Evolutionary conservation across 345 rosid genomes (phyloP), one percentile per base, ranked within the genome.

Genomic region (Triadica sebifera): DNA sequence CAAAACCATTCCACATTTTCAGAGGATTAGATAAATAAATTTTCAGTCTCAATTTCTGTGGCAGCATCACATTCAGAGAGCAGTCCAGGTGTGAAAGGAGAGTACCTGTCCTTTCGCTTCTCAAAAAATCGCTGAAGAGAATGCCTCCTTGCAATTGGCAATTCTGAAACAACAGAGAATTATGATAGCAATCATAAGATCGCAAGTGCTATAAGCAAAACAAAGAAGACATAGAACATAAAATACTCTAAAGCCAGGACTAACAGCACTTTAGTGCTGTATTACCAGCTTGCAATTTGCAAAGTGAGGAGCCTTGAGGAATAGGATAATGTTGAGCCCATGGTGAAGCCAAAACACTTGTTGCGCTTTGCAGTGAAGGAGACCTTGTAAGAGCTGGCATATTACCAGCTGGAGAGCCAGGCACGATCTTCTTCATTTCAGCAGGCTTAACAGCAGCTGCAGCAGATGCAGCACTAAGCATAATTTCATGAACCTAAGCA

Each of bases 121-220:
- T 94, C 96, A 55, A 94, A 87, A 82, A 94, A 94, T 25, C 89
- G 84, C 81, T 90, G 98, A 77, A 94, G 93, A 25, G 98, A 94
- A 58, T 90, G 91, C 64, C 92, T 92, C 87, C 98, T 88, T 47
- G 97, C 87, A 50, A 90, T 84, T 62, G 98, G 98, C 46, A 94
- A 80, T 72, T 88, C 97, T 92, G 87, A 65, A 74, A 50, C 66
- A 72, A 58, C 51, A 79, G 59, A 78, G 55, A 84, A 46, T 45
- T 1, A 61, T 39, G 57, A 3, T 39, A 22, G 68, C 37, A 43
- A 74, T 34, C 67, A 68, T 61, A 64, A 72, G 71, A 71, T 62
- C 46, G 57, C 16, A 50, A 61, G 46, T 46, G 64, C 65, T 22
- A 50, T 16, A 65, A 20, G 12, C 12, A 34, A 16, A 53, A 57